phyloP scores from a whole-genome alignment of 192 early-diverging fungal genomes.

The Coemansia sp. region DNA sequence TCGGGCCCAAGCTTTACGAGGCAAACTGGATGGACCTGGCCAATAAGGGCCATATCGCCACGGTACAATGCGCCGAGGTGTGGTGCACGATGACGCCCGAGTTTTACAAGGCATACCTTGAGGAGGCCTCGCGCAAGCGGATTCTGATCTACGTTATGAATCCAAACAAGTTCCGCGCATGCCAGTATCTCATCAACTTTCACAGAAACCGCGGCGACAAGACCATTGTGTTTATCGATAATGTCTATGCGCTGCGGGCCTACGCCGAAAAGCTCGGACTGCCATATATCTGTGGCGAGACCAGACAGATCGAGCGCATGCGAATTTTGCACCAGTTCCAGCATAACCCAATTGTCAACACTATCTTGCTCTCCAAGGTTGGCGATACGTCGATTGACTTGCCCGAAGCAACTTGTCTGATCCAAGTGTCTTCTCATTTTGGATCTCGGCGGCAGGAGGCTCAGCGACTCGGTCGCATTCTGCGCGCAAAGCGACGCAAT shows the following conservation, averaged over 20 bases:
- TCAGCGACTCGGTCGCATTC: slow-evolving; percentile 90
- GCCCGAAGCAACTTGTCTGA: slow-evolving; percentile 96
- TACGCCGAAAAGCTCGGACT: slow-evolving; percentile 83
- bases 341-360: slow-evolving; percentile 87
- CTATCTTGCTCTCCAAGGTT: slow-evolving; percentile 86
- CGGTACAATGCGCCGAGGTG: slow-evolving; percentile 97
- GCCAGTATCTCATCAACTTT: slow-evolving; percentile 93
- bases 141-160: slow-evolving; percentile 94
- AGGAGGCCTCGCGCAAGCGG: slow-evolving; percentile 76
- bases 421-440: slow-evolving; percentile 98
- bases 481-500: slow-evolving; percentile 91
- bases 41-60: slow-evolving; percentile 95
- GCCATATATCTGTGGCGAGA: slow-evolving; percentile 92
- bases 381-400: slow-evolving; percentile 99
- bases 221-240: slow-evolving; percentile 99
- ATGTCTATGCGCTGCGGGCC: slow-evolving; percentile 90
- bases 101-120: slow-evolving; percentile 93
- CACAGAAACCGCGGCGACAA: slow-evolving; percentile 95
- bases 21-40: slow-evolving; percentile 99
- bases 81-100: slow-evolving; percentile 98
- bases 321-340: slow-evolving; percentile 92
- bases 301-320: slow-evolving; percentile 85
- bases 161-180: slow-evolving; percentile 96
- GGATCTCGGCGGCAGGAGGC: slow-evolving; percentile 98
- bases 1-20: slow-evolving; percentile 98